Conservation (phyloP, 371 early-diverging fungal genomes). For the Mucor irregularis region DNA sequence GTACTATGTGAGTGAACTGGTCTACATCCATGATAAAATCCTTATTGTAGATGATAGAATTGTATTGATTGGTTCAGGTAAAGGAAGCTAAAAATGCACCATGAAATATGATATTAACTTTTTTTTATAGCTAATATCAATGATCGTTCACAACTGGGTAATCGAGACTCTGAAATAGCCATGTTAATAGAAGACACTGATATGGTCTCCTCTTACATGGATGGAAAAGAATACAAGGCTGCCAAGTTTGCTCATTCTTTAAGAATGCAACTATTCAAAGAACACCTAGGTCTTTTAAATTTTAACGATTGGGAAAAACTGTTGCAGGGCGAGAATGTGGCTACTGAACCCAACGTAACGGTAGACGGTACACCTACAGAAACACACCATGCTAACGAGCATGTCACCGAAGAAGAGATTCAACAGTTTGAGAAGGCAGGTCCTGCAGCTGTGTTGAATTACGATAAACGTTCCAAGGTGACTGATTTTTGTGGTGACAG, state of each 20-base stretch:
- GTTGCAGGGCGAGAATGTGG: not conserved
- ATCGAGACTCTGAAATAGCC: slow-evolving; percentile 91
- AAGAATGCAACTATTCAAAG: slow-evolving; percentile 78
- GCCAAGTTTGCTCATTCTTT: slow-evolving; percentile 74
- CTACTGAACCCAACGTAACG: not conserved
- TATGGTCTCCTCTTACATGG: slow-evolving; percentile 68
- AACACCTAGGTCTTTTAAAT: slow-evolving; percentile 77
- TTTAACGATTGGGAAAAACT: slow-evolving; percentile 32
- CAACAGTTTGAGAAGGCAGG: slow-evolving; percentile 17
- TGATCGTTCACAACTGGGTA: slow-evolving; percentile 86
- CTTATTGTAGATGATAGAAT: slow-evolving; percentile 89
- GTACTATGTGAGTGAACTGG: slow-evolving; percentile 76
- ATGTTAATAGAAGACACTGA: slow-evolving; percentile 82
- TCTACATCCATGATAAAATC: slow-evolving; percentile 92
- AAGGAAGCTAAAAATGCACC: not conserved
- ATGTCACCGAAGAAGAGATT: slow-evolving; percentile 26
- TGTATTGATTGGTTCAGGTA: slow-evolving; percentile 82
- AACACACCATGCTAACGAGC: slow-evolving; percentile 5
- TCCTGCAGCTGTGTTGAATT: slow-evolving; percentile 28
- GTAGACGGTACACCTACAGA: not conserved
- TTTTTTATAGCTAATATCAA: slow-evolving; percentile 40
- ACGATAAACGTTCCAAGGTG: slow-evolving; percentile 18
- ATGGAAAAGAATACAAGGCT: slow-evolving; percentile 73
- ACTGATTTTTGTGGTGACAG: not conserved
- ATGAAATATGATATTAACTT: not conserved